Evolutionary conservation across 768 basidiomycete species (phyloP), one percentile per base, ranked within the genome.

Genomic region (Rhizopogon rudus): DNA sequence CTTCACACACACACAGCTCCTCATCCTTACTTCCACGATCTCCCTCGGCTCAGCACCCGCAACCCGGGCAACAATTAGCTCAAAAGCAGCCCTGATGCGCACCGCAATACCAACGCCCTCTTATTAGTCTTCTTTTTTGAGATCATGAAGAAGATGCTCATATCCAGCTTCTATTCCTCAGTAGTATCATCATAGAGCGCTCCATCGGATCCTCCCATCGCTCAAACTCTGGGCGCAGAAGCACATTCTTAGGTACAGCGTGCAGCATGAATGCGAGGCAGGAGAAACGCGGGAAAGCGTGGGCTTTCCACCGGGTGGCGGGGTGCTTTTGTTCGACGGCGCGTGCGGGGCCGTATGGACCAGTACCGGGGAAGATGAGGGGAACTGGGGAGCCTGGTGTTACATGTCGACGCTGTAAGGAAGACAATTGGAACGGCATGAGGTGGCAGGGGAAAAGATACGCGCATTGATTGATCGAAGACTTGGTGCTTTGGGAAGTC

Each of bases 401-500:
- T 9, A 17, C 29, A 48, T 35, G 33, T 20, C 14, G 20, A 49
- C 20, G 46, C 46, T 49, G 20, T 35, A 37, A 16, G 7, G 33
- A 35, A 35, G 4, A 20, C 4, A 17, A 37, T 9, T 35, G 20
- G 22, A 33, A 37, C 7, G 14, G 20, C 37, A 33, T 22, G 14
- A 49, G 6, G 20, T 49, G 20, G 14, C 14, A 49, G 14, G 35
- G 35, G 3, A 35, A 10, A 48, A 33, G 14, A 7, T 20, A 49
- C 46, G 14, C 33, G 35, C 46, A 8, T 49, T 49, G 20, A 49
- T 35, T 16, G 46, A 49, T 35, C 33, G 46, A 16, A 49, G 4
- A 22, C 42, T 55, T 44, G 39, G 42, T 28, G 56, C 56, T 35
- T 57, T 59, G 14, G 58, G 56, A 6, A 58, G 54, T 40, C 57